Evolutionary conservation across 139 green algal genomes (phyloP), one percentile per base, ranked within the genome.

Genomic region (Closterium sp.): DNA sequence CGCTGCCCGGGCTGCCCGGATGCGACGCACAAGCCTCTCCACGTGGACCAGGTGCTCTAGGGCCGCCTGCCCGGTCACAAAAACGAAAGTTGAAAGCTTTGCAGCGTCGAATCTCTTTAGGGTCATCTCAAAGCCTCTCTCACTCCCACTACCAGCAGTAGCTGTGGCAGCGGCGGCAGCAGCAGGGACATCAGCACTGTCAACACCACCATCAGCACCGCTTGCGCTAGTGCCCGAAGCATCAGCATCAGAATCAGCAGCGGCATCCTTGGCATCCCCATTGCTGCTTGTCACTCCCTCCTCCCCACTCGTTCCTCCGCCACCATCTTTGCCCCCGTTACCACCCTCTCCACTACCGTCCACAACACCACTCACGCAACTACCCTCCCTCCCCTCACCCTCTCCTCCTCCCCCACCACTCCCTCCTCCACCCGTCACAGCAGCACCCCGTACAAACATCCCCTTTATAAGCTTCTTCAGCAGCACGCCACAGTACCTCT

Each of bases 41-140:
- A 97, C 79, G 31, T 96, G 92, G 86, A 97, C 97, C 90, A 98
- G 94, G 31, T 98, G 97, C 70, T 97, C 93, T 34, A 98, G 94
- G 1, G 96, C 96, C 9, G 96, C 93, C 45, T 97, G 96, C 29
- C 97, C 97, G 19, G 97, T 89, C 4, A 97, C 87, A 79, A 79
- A 79, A 79, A 79, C 62, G 62, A 79, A 79, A 24, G 62, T 2
- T 79, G 62, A 79, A 13, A 79, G 62, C 19, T 79, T 79, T 24
- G 17, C 19, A 79, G 62, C 62, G 1, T 79, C 62, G 1, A 79
- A 27, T 24, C 62, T 79, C 13, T 13, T 79, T 27, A 79, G 62
- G 62, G 62, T 27, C 0, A 2, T 22, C 62, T 79, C 62, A 79
- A 79, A 22, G 0, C 19, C 19, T 24, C 62, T 79, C 62, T 79